Conservation (phyloP, 2,329 filamentous ascomycete species). For the Coniochaeta prunicola region DNA sequence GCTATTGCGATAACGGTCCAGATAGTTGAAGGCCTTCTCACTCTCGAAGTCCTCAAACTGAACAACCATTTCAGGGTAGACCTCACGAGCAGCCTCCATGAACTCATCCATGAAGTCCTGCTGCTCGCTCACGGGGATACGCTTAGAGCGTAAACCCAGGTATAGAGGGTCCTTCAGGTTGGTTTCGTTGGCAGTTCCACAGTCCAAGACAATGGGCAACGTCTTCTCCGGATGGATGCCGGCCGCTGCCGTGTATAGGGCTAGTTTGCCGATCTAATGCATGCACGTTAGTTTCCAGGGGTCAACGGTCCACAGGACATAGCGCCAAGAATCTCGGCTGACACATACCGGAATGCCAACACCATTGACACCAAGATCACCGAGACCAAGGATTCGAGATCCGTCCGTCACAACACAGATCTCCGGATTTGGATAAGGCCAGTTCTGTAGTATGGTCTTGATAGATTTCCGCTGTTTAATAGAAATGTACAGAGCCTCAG, state of each 20-base stretch:
- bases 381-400: constrained; percentile 84
- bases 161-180: constrained; percentile 70
- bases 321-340: neutral
- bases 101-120: constrained; percentile 94
- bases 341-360: constrained; percentile 84
- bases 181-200: constrained; percentile 58
- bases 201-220: constrained; percentile 62
- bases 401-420: constrained; percentile 97
- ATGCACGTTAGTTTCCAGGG: constrained; percentile 18
- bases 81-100: constrained; percentile 82
- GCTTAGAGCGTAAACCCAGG: constrained; percentile 79
- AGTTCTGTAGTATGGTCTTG: constrained; percentile 81
- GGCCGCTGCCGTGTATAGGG: constrained; percentile 90
- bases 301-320: neutral
- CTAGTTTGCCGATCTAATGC: constrained; percentile 75
- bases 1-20: constrained; percentile 78
- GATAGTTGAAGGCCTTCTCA: constrained; percentile 79
- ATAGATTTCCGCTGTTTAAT: constrained; percentile 91
- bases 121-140: constrained; percentile 70
- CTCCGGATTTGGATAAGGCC: constrained; percentile 82
- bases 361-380: constrained; percentile 92
- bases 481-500: constrained; percentile 93
- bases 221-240: constrained; percentile 88
- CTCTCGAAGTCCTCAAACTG: constrained; percentile 99
- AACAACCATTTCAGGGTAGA: constrained; percentile 61